These are phyloP conservation scores for Hordeum marinum DNA, from an alignment of 176 grass and related monocot genomes.

Conservation along the genomic window DNA sequence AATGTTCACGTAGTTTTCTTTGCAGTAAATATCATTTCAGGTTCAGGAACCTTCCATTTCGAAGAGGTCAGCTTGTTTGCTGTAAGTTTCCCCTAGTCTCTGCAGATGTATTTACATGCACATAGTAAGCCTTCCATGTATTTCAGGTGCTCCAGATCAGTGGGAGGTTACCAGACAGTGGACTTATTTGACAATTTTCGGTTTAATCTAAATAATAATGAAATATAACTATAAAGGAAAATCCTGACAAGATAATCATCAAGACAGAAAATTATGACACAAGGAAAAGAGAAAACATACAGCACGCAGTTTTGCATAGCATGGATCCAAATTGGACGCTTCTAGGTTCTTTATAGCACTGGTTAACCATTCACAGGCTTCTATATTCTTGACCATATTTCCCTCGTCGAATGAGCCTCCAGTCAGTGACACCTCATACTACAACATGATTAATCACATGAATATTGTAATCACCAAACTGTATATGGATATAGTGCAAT, in stretches of 20 bases:
- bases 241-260: not conserved
- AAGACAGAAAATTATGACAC: not conserved
- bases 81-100: not conserved
- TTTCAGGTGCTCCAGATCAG: not conserved
- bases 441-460: constrained; percentile 27
- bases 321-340: constrained; percentile 67
- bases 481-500: not conserved
- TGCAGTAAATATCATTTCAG: not conserved
- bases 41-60: not conserved
- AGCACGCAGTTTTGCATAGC: constrained; percentile 78
- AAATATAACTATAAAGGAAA: not conserved
- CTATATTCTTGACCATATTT: constrained; percentile 83
- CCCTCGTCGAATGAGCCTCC: constrained; percentile 87
- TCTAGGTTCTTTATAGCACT: constrained; percentile 79
- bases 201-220: not conserved
- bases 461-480: not conserved
- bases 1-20: not conserved
- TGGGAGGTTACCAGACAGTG: not conserved
- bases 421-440: constrained; percentile 74
- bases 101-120: not conserved
- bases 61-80: not conserved
- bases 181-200: not conserved
- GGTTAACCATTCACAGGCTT: constrained; percentile 99
- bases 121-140: not conserved
- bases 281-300: constrained; percentile 47